phyloP scores from a whole-genome alignment of 2,329 filamentous ascomycete species.

The Penicillium sp. region DNA sequence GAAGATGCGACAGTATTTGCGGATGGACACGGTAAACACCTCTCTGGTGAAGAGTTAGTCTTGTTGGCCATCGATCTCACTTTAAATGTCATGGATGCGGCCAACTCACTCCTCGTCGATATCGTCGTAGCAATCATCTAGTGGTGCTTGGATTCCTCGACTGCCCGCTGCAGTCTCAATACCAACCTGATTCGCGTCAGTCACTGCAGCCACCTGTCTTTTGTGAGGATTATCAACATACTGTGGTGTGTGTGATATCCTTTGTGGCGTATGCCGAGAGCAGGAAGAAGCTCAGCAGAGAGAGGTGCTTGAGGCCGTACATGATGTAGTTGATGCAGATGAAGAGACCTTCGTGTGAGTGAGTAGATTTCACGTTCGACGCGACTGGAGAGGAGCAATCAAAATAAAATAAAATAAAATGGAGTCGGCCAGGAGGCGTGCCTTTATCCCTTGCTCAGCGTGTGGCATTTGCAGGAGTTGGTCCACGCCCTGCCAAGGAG shows the following conservation, averaged over 20 bases:
- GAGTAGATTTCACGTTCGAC: not conserved
- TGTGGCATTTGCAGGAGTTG: not conserved
- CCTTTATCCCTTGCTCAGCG: not conserved
- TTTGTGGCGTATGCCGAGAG: constrained; percentile 22
- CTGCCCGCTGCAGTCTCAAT: constrained; percentile 25
- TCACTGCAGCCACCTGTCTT: not conserved
- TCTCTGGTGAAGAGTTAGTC: constrained; percentile 17
- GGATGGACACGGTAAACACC: constrained; percentile 24
- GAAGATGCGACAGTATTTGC: constrained; percentile 30
- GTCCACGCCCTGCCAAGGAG: constrained; percentile 1
- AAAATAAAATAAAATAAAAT: not conserved
- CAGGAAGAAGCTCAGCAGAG: constrained; percentile 27
- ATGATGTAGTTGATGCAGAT: constrained; percentile 13
- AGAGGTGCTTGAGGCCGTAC: constrained; percentile 26
- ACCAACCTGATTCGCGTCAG: constrained; percentile 22
- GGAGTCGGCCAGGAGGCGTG: not conserved
- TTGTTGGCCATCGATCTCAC: not conserved
- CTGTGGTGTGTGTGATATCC: constrained; percentile 16
- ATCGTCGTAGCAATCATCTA: constrained; percentile 26
- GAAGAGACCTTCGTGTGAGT: not conserved
- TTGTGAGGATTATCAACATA: not conserved
- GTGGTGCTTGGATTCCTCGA: constrained; percentile 21
- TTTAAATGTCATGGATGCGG: too few species aligned
- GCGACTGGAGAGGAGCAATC: not conserved
- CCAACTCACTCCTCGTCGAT: constrained; percentile 27